These are phyloP conservation scores for Cordia subcordata DNA, from an alignment of 257 asterid genomes.

Conservation along the genomic window DNA sequence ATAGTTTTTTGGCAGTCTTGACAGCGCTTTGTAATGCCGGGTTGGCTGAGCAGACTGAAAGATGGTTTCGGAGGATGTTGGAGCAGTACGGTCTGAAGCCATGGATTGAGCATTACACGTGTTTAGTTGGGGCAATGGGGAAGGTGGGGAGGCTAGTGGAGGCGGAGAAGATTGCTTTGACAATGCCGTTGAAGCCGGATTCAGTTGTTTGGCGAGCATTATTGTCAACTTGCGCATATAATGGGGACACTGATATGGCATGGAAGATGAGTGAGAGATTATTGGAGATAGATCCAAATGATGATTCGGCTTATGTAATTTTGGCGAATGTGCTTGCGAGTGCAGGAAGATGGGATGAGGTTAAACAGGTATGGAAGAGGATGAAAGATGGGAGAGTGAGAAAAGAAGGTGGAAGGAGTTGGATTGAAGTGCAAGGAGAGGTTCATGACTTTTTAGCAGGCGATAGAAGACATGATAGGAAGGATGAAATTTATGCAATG, in stretches of 20 bases:
- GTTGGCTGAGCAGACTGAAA: conserved; percentile 44
- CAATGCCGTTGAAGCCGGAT: conserved; percentile 73
- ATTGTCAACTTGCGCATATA: conserved; percentile 37
- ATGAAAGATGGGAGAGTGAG: conserved; percentile 59
- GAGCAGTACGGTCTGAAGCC: conserved; percentile 44
- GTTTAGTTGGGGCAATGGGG: conserved; percentile 63
- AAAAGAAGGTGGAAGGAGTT: conserved; percentile 69
- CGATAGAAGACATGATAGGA: conserved; percentile 50
- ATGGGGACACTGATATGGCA: conserved; percentile 31
- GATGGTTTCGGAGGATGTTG: conserved; percentile 60
- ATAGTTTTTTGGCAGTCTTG: conserved; percentile 61
- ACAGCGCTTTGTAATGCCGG: conserved; percentile 56
- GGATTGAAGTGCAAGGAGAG: conserved; percentile 62
- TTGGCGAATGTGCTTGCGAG: conserved; percentile 53
- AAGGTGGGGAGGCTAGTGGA: conserved; percentile 53
- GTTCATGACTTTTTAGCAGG: conserved; percentile 63
- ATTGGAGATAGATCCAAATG: conserved; percentile 52
- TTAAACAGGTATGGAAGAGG: conserved; percentile 47
- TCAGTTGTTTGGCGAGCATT: conserved; percentile 75
- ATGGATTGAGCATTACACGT: conserved; percentile 68
- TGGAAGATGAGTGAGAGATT: conserved; percentile 55
- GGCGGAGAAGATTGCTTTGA: conserved; percentile 57
- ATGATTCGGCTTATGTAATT: conserved; percentile 81
- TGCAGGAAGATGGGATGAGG: conserved; percentile 56
- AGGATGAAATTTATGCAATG: conserved; percentile 53